phyloP scores from a whole-genome alignment of 1,139 yeast genomes.

The Taphrina confusa region DNA sequence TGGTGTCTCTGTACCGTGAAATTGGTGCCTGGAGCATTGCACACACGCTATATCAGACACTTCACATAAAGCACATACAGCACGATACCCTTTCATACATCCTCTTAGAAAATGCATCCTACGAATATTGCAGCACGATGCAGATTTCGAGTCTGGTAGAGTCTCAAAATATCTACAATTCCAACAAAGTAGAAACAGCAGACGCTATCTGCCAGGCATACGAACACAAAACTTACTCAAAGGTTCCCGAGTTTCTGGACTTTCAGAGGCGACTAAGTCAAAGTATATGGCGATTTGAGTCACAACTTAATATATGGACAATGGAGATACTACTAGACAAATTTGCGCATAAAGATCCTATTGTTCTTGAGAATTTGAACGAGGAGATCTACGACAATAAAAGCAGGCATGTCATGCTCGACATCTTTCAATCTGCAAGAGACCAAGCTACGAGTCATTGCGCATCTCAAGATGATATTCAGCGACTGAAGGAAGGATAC shows the following conservation, averaged over 20 bases:
- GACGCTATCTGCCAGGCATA: constrained; percentile 55
- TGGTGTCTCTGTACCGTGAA: constrained; percentile 62
- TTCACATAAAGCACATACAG: constrained; percentile 76
- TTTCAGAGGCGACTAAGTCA: constrained; percentile 46
- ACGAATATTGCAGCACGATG: constrained; percentile 40
- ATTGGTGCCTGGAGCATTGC: constrained; percentile 61
- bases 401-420: neutral
- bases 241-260: constrained; percentile 61
- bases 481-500: neutral
- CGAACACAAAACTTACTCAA: constrained; percentile 58
- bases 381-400: constrained; percentile 5
- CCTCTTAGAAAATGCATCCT: constrained; percentile 49
- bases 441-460: neutral
- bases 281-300: constrained; percentile 36
- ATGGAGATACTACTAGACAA: constrained; percentile 24
- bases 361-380: neutral
- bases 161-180: constrained; percentile 51
- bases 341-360: neutral
- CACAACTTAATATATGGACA: neutral
- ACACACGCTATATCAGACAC: constrained; percentile 53
- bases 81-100: constrained; percentile 70
- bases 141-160: constrained; percentile 15
- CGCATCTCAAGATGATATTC: neutral
- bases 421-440: neutral
- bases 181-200: constrained; percentile 56